Base-by-base conservation (phyloP, 208 protist genomes). In the Porcisia hertigi region DNA sequence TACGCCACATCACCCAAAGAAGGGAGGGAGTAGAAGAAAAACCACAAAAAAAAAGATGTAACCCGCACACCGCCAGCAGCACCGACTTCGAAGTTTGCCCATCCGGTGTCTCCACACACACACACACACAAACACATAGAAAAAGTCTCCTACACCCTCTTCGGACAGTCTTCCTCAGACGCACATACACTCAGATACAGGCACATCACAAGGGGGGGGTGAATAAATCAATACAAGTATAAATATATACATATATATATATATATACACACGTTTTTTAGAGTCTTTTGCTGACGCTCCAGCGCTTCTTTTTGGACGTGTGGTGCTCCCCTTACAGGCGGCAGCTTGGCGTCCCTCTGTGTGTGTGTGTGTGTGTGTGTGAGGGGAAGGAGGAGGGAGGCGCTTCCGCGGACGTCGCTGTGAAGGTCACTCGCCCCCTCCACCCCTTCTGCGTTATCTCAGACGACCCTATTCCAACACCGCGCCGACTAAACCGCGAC, bases 111-210 rank as follows among this genome's bases (percentile, higher is more conserved):
- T 53, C 49, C 60, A 4, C 66, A 71, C 63, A 62, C 41, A 20
- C 55, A 47, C 60, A 16, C 64, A 55, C 63, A 66, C 64, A 77
- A 63, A 63, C 23, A 39, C 45, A 72, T 43, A 72, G 30, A 30
- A 30, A 30, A 30, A 30, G 30, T 30, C 30, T 30, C 30, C 57
- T 54, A 34, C 23, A 0, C 25, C 7, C 59, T 8, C 14, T 39
- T 23, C 12, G 57, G 12, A 16, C 36, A 12, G 4, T 8, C 59
- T 34, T n/a, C 34, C 58, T 9, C 14, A 36, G 53, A 41, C 34
- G 18, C 54, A 54, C n/a, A 54, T 30, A 30, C 30, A 30, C 30
- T 30, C 30, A 30, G 30, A 30, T 30, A 0, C 30, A 30, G 30
- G 30, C 30, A 30, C 30, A 30, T 30, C 30, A 30, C 30, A 30